A percentile compares a stretch with the other conserved stretches of the same genome.
These are phyloP conservation scores for Carpinus viminea DNA, from an alignment of 306 rosid species.

Conservation along the genomic window DNA sequence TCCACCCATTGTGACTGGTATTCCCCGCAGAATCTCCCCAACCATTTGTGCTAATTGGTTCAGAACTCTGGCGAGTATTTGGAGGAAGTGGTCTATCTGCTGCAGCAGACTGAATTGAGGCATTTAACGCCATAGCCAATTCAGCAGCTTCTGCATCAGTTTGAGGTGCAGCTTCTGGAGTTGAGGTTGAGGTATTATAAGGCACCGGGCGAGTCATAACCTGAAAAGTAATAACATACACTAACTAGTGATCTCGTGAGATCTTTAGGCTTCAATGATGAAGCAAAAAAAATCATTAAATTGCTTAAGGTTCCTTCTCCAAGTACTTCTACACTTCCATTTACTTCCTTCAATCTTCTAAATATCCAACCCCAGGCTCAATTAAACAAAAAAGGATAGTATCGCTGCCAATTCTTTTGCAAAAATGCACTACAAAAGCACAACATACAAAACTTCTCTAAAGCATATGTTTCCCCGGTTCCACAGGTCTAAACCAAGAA, in stretches of 20 bases:
- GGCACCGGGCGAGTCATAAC: constrained; percentile 5
- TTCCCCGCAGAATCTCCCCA: constrained; percentile 31
- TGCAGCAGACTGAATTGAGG: constrained; percentile 10
- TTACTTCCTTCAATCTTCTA: not conserved
- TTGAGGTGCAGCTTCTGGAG: constrained; percentile 12
- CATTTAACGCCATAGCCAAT: constrained; percentile 1
- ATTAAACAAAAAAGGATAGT: not conserved
- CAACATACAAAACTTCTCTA: not conserved
- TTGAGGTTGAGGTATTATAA: constrained; percentile 4
- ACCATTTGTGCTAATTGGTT: constrained; percentile 21
- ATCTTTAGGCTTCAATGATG: not conserved
- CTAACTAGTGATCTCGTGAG: not conserved
- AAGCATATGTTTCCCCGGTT: not conserved
- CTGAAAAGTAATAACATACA: not conserved
- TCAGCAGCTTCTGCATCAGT: constrained; percentile 20
- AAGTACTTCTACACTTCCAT: not conserved
- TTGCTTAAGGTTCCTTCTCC: not conserved
- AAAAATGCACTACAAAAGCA: not conserved
- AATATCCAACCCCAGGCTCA: not conserved
- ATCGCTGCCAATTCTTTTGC: not conserved
- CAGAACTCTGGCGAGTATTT: constrained; percentile 3
- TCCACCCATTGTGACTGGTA: constrained; percentile 8
- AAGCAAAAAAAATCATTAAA: not conserved
- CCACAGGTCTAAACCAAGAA: not conserved
- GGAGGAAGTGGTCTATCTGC: constrained; percentile 6